Evolutionary conservation across 352 stramenopile genomes (phyloP), one percentile per base, ranked within the genome.

Genomic region (Phytophthora citrophthora): DNA sequence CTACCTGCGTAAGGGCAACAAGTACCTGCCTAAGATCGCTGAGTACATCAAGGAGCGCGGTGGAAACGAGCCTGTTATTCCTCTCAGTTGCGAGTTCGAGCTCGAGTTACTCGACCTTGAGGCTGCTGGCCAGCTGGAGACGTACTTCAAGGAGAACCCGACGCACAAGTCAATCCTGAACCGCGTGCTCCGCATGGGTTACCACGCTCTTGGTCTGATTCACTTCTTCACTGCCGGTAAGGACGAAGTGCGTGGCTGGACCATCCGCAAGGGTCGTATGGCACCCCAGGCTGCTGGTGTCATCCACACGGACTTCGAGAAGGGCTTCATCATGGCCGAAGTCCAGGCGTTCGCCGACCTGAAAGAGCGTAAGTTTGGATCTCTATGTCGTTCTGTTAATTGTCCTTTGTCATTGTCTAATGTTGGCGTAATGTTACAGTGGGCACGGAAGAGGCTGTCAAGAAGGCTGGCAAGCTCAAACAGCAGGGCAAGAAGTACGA

Each of bases 231-330:
- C 98, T 23, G 92, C 94, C 26, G 98, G 98, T 48, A 95, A 97
- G 63, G 98, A 99, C 61, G 98, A 99, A 85, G 97, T 99, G 29
- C 87, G 97, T 53, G 96, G 96, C 41, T 99, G 98, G 98, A 99
- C 97, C 13, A 99, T 99, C 58, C 97, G 98, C 64, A 97, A 98
- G 81, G 97, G 97, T 43, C 95, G 91, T 51, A 52, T 97, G 66
- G 97, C 97, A 81, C 97, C 97, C 9, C 96, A 99, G 77, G 97
- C 97, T 50, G 98, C 98, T 39, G 97, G 97, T 73, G 95, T 99
- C 9, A 99, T 99, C 84, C 98, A 99, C 83, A 96, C 94, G 38
- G 98, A 99, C 79, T 99, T 99, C 67, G 98, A 99, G 86, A 95
- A 98, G 76, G 97, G 97, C 54, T 99, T 99, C 77, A 99, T 99